Evolutionary conservation across 805 yeast genomes (phyloP).

Genomic region (Candida sakaeoensis): DNA sequence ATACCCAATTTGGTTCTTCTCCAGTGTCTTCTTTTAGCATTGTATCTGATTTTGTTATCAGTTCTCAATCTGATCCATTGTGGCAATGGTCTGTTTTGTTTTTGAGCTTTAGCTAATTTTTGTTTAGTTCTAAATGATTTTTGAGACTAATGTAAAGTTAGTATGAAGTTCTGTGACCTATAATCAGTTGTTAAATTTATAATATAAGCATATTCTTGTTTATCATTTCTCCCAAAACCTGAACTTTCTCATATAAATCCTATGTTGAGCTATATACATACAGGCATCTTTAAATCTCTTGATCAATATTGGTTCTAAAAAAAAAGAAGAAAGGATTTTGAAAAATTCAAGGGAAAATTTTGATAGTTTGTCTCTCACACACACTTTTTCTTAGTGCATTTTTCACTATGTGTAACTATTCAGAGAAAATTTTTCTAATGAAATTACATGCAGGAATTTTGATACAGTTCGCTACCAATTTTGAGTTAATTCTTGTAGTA

Average conservation of each 20-base stretch:
- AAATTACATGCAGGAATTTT: conserved; percentile 2
- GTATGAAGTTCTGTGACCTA: conserved; percentile 1
- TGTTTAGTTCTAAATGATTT: conserved; percentile 96
- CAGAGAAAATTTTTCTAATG: conserved; percentile 2
- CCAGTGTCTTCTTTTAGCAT: conserved; percentile 99
- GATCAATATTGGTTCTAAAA: neutral
- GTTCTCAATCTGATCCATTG: conserved; percentile 99
- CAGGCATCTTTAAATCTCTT: conserved; percentile 34
- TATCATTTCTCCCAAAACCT: too few relatives aligned
- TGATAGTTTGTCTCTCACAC: conserved; percentile 4
- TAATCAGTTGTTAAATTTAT: too few relatives aligned
- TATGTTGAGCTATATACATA: conserved; percentile 24
- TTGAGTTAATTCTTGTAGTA: neutral
- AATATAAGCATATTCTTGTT: too few relatives aligned
- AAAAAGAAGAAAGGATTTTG: neutral
- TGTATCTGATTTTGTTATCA: conserved; percentile 95
- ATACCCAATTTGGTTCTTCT: conserved; percentile 98
- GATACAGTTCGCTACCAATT: neutral
- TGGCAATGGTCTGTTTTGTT: conserved; percentile 99
- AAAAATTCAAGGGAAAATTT: conserved; percentile 5
- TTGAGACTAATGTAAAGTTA: conserved; percentile 59
- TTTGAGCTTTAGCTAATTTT: conserved; percentile 97
- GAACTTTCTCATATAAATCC: too few relatives aligned
- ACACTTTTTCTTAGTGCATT: neutral
- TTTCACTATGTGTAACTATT: neutral